phyloP scores from a whole-genome alignment of 495 filamentous ascomycete genomes.

The Sabuloglossum arenarium region DNA sequence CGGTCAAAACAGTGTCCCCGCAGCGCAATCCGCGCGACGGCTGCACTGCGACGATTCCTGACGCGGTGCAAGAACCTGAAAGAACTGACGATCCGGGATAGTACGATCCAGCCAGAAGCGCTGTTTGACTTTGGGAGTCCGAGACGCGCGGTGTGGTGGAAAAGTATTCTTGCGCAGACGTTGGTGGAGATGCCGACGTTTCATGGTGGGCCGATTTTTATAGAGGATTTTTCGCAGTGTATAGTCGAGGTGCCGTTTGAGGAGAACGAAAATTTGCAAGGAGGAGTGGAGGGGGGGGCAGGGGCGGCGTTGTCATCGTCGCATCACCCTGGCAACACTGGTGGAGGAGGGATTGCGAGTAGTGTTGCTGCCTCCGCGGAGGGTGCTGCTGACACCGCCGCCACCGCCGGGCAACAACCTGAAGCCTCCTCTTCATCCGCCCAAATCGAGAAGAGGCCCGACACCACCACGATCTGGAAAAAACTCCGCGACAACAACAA shows the following conservation, averaged over 20 bases:
- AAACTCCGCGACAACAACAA: neutral
- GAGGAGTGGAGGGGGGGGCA: too few relatives aligned
- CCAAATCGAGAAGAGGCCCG: too few relatives aligned
- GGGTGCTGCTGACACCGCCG: neutral
- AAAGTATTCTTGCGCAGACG: neutral
- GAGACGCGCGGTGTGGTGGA: neutral
- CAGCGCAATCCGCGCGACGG: neutral
- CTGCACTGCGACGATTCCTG: neutral
- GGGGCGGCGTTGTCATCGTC: neutral
- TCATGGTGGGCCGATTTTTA: neutral
- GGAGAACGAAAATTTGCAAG: too few relatives aligned
- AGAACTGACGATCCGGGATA: neutral
- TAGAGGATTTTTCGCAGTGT: neutral
- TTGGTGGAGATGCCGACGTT: neutral
- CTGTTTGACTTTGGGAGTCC: neutral
- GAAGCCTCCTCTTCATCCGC: too few relatives aligned
- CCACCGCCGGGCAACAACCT: neutral
- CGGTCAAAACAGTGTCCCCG: too few relatives aligned
- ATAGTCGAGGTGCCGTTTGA: neutral
- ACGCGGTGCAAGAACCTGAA: neutral
- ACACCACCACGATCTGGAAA: neutral
- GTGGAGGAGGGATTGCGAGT: neutral
- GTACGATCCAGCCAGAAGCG: neutral
- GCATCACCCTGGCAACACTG: neutral
- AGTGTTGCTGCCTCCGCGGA: neutral